phyloP scores from a whole-genome alignment of 176 grass and related monocot genomes.

The Juncus inflexus region DNA sequence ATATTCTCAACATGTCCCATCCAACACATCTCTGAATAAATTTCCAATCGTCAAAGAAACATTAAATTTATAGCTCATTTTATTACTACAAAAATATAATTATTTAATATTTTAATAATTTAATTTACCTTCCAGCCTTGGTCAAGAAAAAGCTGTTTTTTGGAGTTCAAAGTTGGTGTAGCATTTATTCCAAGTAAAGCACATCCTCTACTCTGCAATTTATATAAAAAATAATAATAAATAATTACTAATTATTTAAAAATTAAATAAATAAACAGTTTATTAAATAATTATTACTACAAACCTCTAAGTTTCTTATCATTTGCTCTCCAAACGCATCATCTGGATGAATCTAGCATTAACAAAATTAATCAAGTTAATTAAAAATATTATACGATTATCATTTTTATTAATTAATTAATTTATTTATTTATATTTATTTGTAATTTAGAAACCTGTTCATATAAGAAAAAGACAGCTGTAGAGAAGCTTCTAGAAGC shows the following conservation, averaged over 20 bases:
- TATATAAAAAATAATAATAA: too few relatives aligned
- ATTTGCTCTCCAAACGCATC: slow-evolving; percentile 99
- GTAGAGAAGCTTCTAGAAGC: slow-evolving; percentile 69
- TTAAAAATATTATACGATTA: slow-evolving; percentile 10
- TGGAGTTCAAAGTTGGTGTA: slow-evolving; percentile 74
- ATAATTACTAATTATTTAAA: too few relatives aligned
- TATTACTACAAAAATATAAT: neutral
- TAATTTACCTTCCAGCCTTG: slow-evolving; percentile 76
- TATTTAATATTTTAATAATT: slow-evolving; percentile 18
- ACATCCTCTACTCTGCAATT: slow-evolving; percentile 84
- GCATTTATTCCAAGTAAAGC: slow-evolving; percentile 87
- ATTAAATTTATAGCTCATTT: neutral
- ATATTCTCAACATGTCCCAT: slow-evolving; percentile 94
- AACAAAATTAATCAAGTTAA: slow-evolving; percentile 21
- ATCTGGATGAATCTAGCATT: slow-evolving; percentile 79
- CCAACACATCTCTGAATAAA: slow-evolving; percentile 66
- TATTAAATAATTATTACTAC: too few relatives aligned
- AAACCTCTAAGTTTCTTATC: slow-evolving; percentile 94
- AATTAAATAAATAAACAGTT: too few relatives aligned
- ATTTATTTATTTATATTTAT: too few relatives aligned
- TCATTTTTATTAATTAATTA: neutral
- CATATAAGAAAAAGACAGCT: slow-evolving; percentile 87
- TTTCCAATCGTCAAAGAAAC: neutral
- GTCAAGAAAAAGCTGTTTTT: slow-evolving; percentile 78
- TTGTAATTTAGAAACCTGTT: slow-evolving; percentile 48